phyloP scores from a whole-genome alignment of 495 filamentous ascomycete genomes.

The Lichenothelia convexa region DNA sequence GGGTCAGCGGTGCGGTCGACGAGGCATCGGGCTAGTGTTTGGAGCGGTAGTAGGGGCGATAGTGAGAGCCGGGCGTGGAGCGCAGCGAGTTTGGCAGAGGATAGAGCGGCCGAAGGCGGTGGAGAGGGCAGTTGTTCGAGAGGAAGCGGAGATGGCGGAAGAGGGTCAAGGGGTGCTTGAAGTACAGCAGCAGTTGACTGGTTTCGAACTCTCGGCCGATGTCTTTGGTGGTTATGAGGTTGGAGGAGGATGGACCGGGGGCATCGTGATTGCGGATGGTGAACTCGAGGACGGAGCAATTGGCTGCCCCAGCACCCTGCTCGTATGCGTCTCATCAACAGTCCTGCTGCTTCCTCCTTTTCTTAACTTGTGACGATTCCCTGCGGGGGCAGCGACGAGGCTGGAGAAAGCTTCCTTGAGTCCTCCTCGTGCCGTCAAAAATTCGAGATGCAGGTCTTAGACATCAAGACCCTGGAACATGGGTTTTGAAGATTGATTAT shows the following conservation, averaged over 20 bases:
- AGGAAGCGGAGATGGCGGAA: not conserved
- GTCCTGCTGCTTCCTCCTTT: too few relatives aligned
- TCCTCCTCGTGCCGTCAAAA: too few relatives aligned
- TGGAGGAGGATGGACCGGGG: not conserved
- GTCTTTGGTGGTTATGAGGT: conserved; percentile 12
- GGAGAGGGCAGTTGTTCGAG: conserved; percentile 4
- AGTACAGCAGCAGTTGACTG: conserved; percentile 1
- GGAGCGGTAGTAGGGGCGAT: conserved; percentile 59
- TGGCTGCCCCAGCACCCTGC: conserved; percentile 53
- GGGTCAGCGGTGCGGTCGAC: conserved; percentile 69
- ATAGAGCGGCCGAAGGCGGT: conserved; percentile 20
- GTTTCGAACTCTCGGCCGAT: conserved; percentile 13
- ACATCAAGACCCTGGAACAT: too few relatives aligned
- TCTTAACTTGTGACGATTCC: too few relatives aligned
- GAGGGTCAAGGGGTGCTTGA: not conserved
- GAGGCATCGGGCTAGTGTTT: conserved; percentile 71
- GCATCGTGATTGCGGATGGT: conserved; percentile 7
- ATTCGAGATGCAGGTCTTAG: too few relatives aligned
- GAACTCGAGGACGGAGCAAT: conserved; percentile 28
- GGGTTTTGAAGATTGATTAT: too few relatives aligned
- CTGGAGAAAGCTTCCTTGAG: too few relatives aligned
- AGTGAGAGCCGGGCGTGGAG: conserved; percentile 82
- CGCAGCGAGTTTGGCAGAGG: conserved; percentile 80
- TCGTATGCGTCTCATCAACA: conserved; percentile 55
- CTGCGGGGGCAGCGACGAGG: too few relatives aligned